Evolutionary conservation across 1,139 yeast species (phyloP).

Genomic region (Ogataea hybrid): DNA sequence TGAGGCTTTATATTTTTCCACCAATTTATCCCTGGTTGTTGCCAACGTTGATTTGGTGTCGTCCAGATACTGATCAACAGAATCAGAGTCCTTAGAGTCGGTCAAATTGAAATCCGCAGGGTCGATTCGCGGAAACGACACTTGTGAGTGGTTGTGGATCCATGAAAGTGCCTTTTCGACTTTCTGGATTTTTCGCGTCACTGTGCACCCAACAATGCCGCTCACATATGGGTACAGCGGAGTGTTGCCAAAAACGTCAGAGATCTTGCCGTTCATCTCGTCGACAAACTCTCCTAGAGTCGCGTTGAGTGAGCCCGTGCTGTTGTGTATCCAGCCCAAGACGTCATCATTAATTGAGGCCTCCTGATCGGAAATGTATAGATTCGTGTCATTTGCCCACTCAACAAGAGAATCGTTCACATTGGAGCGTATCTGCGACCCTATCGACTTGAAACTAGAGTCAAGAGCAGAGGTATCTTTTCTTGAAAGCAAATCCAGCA

Average conservation of each 20-base stretch:
- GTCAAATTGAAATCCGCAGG: conserved; percentile 30
- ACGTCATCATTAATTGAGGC: conserved; percentile 54
- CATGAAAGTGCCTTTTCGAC: conserved; percentile 75
- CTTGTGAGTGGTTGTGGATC: conserved; percentile 64
- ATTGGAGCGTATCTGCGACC: conserved; percentile 14
- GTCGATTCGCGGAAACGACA: conserved; percentile 56
- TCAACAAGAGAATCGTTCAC: conserved; percentile 24
- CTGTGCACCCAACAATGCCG: conserved; percentile 71
- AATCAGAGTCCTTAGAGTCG: conserved; percentile 9
- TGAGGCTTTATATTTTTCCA: conserved; percentile 36
- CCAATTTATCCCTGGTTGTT: conserved; percentile 26
- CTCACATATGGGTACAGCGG: conserved; percentile 62
- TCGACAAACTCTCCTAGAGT: conserved; percentile 51
- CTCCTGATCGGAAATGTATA: conserved; percentile 44
- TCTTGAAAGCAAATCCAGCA: conserved; percentile 6
- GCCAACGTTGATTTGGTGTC: conserved; percentile 31
- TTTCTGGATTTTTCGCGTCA: conserved; percentile 66
- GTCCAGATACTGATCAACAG: conserved; percentile 15
- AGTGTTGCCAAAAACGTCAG: conserved; percentile 62
- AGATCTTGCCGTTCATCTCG: conserved; percentile 53
- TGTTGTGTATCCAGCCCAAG: conserved; percentile 61
- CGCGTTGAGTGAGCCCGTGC: conserved; percentile 54
- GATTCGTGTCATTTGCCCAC: conserved; percentile 57
- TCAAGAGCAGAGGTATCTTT: conserved; percentile 10
- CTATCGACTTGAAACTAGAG: conserved; percentile 15